Base-by-base conservation (phyloP, 2,329 filamentous ascomycete genomes). In the Fusarium palustre region DNA sequence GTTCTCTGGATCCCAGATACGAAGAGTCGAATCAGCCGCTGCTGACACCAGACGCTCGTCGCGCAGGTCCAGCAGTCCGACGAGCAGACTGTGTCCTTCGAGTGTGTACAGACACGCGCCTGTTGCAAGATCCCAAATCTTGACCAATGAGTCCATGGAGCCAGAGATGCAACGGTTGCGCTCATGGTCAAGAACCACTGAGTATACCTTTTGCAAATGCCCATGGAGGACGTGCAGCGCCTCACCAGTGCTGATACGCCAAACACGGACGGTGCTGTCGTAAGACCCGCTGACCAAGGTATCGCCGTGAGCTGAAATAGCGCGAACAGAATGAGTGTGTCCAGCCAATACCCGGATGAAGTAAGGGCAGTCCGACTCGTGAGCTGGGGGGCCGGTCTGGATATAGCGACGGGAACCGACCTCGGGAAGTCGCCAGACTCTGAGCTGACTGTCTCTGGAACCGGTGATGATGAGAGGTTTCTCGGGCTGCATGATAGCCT, bases 261-360 rank as follows among this genome's bases (percentile, higher is more conserved):
- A 99, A 2, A 99, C 95, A 36, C 95, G 90, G 7, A 99, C 96
- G 0, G 92, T 96, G 79, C 90, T 95, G 77, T 99, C 96, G 78
- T 99, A 99, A 72, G 95, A 98, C 24, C 96, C 96, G 74, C 94
- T 97, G 30, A 99, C 93, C n/a, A 99, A 86, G 0, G 93, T 97
- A 76, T 99, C 96, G 7, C 92, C 94, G 74, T 98, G 90, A 9
- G 96, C 96, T 46, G 96, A 94, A 73, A 99, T 98, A 38, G 96
- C 95, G 53, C 96, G 92, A 10, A 99, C 96, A 2, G 95, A 98
- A 79, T 98, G 95, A 34, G 89, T 89, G 77, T 99, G 96, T 1
- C 96, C 96, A 12, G 88, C 87, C 22, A 99, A 84, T 11, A 92
- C 92, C 49, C 96, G 91, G 65, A 99, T 89, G 76, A 97, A 98